Percentiles rank a stretch among this genome's conserved stretches.
phyloP scores from a whole-genome alignment of 2,329 filamentous ascomycete species.

The Epichloe elymi region DNA sequence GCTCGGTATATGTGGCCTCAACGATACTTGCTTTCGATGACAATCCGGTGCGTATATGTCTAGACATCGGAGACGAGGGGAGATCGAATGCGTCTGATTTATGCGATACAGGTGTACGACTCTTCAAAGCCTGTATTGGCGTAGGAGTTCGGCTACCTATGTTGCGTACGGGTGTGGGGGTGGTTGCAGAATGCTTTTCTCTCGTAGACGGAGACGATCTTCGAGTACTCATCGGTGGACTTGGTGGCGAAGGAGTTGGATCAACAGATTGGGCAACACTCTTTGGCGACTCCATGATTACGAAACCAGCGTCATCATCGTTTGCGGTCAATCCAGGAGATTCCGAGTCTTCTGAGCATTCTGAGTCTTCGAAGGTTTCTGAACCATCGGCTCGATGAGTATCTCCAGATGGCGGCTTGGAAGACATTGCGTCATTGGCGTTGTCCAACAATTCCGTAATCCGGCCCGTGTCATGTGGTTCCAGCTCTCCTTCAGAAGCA shows the following conservation, averaged over 20 bases:
- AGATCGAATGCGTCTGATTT: conserved; percentile 3
- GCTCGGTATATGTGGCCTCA: neutral
- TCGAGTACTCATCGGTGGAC: neutral
- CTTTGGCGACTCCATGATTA: conserved; percentile 1
- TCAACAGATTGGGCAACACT: neutral
- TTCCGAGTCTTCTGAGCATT: neutral
- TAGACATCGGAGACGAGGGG: conserved; percentile 4
- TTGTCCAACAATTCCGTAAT: conserved; percentile 3
- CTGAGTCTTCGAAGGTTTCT: neutral
- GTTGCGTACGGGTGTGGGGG: neutral
- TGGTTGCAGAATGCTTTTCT: neutral
- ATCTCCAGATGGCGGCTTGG: neutral
- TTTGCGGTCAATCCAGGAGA: neutral
- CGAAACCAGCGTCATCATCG: conserved; percentile 2
- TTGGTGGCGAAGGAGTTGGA: conserved; percentile 3
- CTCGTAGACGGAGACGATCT: neutral
- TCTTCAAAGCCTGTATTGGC: neutral
- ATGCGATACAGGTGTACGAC: neutral
- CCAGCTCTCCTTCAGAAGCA: neutral
- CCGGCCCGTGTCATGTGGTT: neutral
- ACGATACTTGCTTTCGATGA: neutral
- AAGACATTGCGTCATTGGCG: neutral
- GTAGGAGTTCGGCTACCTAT: neutral
- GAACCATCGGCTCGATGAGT: neutral
- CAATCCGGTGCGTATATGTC: neutral